phyloP scores from a whole-genome alignment of 495 filamentous ascomycete genomes.

The Thermochaetoides thermophila region DNA sequence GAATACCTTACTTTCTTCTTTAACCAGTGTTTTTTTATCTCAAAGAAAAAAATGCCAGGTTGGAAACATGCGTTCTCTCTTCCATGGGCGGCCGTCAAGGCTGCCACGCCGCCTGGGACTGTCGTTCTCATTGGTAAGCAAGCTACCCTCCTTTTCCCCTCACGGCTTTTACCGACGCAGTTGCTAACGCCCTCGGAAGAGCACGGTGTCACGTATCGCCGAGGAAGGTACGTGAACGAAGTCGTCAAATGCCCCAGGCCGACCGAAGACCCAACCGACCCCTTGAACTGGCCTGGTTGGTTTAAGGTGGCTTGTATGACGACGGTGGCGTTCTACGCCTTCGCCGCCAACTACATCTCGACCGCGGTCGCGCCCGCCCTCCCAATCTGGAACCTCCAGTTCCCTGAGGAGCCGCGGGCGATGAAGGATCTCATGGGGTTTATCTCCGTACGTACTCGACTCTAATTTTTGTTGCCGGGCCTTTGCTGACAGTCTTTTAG shows the following conservation, averaged over 20 bases:
- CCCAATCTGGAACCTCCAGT: slow-evolving; percentile 14
- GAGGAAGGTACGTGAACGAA: slow-evolving; percentile 8
- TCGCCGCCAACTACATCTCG: slow-evolving; percentile 15
- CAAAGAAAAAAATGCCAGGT: slow-evolving; percentile 11
- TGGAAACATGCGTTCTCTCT: slow-evolving; percentile 19
- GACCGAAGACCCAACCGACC: slow-evolving; percentile 16
- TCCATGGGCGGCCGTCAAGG: slow-evolving; percentile 11
- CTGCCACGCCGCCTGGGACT: slow-evolving; percentile 18
- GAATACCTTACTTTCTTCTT: neutral
- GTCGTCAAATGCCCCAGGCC: slow-evolving; percentile 13
- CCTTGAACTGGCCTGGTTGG: slow-evolving; percentile 19
- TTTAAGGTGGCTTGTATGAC: slow-evolving; percentile 14
- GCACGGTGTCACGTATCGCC: slow-evolving; percentile 3
- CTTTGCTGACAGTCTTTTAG: slow-evolving; percentile 2
- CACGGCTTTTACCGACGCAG: neutral
- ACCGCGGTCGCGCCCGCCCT: slow-evolving; percentile 15
- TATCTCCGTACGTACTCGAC: no score
- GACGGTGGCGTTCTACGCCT: slow-evolving; percentile 14
- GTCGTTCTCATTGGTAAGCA: slow-evolving; percentile 15
- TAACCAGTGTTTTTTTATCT: neutral
- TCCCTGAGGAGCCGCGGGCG: slow-evolving; percentile 8
- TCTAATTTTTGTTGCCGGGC: neutral
- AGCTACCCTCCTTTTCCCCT: neutral
- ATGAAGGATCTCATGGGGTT: slow-evolving; percentile 6
- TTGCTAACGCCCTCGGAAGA: slow-evolving; percentile 1